phyloP scores from a whole-genome alignment of 805 yeast species.

The Priceomyces carsonii region DNA sequence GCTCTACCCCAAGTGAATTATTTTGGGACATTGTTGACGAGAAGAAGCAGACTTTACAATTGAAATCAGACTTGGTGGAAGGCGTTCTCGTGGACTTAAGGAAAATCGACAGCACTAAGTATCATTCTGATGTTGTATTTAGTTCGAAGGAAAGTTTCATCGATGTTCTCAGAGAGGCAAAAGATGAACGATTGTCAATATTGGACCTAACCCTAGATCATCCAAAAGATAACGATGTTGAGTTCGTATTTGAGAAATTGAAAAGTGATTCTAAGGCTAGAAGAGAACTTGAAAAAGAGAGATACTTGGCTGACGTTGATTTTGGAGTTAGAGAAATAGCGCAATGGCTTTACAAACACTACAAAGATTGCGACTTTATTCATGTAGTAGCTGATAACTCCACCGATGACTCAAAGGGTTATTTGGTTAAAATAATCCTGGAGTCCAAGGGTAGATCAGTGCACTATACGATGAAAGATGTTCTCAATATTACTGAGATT shows the following conservation, averaged over 20 bases:
- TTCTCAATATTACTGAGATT: no score
- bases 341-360: slow-evolving; percentile 13
- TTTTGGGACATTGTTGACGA: slow-evolving; percentile 75
- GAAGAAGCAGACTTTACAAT: slow-evolving; percentile 53
- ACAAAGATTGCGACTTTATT: not conserved
- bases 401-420: no score
- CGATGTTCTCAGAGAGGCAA: slow-evolving; percentile 14
- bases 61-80: slow-evolving; percentile 60
- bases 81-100: slow-evolving; percentile 44
- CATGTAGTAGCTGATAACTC: not conserved
- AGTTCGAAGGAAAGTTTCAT: slow-evolving; percentile 19
- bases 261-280: slow-evolving; percentile 21
- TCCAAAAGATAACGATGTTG: slow-evolving; percentile 22
- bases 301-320: slow-evolving; percentile 13
- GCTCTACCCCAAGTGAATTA: slow-evolving; percentile 75
- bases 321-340: slow-evolving; percentile 10
- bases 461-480: no score
- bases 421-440: no score
- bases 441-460: no score
- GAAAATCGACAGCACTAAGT: slow-evolving; percentile 14
- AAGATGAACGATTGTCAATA: slow-evolving; percentile 30
- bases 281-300: slow-evolving; percentile 11
- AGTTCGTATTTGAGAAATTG: slow-evolving; percentile 27
- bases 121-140: slow-evolving; percentile 17
- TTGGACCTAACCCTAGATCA: slow-evolving; percentile 17